Evolutionary conservation across 352 stramenopile genomes (phyloP), one percentile per base, ranked within the genome.

Genomic region (Phytopythium boreale): DNA sequence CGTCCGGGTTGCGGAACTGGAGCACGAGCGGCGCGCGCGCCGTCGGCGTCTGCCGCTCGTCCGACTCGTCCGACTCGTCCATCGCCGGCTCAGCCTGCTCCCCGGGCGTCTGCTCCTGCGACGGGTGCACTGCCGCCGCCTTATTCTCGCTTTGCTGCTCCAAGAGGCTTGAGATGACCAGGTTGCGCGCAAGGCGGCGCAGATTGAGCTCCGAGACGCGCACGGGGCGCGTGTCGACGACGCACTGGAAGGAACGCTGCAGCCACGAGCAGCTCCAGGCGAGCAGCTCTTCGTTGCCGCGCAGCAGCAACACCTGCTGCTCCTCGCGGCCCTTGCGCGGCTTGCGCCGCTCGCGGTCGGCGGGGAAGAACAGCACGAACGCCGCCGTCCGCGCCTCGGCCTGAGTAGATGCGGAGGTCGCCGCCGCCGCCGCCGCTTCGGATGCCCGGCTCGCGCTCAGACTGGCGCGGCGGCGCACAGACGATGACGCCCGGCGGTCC

Each of bases 181-280:
- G 83, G 47, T 82, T 84, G 24, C 74, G 76, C 26, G 81, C 77
- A 41, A 90, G 69, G 39, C 72, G 68, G 60, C 83, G 81, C 37
- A 90, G 66, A 44, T 88, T 85, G 27, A 72, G 34, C 44, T 79
- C 67, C 46, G 75, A 69, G 24, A 92, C 76, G 49, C 71, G 71
- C 61, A 88, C 70, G n/a, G 71, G 67, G 41, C 77, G 72, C 11
- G 70, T 73, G 50, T 65, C 73, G 37, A 92, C 80, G 9, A 92
- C 68, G 56, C 83, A 90, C 64, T 92, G 83, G 64, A 89, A 92
- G 67, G 77, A 79, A 26, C 72, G 81, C 67, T 92, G 83, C 53
- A 92, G 53, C 83, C 83, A 92, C 19, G 69, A 75, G 53, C 83
- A 88, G 15, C 76, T 64, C 70, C 75, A 82, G 12, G 63, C 60